Conservation (phyloP, 331 rosid species). For the Cydonia oblonga region DNA sequence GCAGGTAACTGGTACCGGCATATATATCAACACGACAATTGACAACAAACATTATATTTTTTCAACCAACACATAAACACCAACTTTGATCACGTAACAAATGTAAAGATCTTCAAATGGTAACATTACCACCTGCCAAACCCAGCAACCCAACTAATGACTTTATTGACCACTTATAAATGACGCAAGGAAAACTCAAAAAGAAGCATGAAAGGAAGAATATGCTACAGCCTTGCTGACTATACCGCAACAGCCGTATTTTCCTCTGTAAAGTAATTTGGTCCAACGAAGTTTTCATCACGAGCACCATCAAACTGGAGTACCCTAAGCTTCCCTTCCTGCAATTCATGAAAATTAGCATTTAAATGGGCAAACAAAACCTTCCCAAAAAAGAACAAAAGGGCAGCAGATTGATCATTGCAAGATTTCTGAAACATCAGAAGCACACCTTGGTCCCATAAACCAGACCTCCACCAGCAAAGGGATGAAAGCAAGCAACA, state of each 20-base stretch:
- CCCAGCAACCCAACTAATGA: not conserved
- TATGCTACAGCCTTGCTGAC: slow-evolving; percentile 8
- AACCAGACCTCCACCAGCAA: slow-evolving; percentile 76
- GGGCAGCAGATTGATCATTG: not conserved
- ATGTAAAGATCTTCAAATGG: not conserved
- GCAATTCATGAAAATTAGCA: slow-evolving; percentile 10
- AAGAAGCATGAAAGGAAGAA: not conserved
- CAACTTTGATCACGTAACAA: not conserved
- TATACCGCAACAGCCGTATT: not conserved
- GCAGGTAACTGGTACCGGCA: not conserved
- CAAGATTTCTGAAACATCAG: not conserved
- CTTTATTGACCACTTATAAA: not conserved
- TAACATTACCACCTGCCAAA: not conserved
- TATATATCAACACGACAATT: not conserved
- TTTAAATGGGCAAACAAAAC: not conserved
- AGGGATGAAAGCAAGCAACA: slow-evolving; percentile 89
- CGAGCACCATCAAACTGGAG: slow-evolving; percentile 52
- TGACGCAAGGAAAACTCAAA: not conserved
- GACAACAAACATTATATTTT: not conserved
- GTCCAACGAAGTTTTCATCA: slow-evolving; percentile 27
- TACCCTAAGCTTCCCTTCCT: slow-evolving; percentile 88
- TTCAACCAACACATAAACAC: not conserved
- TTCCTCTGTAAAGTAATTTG: slow-evolving; percentile 40
- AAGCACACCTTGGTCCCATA: slow-evolving; percentile 78
- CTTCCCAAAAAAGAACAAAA: not conserved